Evolutionary conservation across 2,329 filamentous ascomycete species (phyloP).

Genomic region (Penicillium sp.): DNA sequence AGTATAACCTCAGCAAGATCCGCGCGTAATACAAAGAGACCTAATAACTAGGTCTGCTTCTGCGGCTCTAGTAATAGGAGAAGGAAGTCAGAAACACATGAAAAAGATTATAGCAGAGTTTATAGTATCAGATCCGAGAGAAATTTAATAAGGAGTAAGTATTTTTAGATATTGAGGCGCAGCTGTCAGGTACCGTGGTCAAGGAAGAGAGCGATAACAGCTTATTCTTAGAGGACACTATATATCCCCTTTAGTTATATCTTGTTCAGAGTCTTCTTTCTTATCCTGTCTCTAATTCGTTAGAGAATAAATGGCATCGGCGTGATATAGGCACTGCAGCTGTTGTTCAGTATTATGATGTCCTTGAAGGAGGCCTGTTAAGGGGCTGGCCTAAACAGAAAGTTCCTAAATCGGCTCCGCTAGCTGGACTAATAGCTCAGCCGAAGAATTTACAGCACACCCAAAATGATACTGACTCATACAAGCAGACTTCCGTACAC

Average conservation of each 20-base stretch:
- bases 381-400: slow-evolving; percentile 16
- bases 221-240: slow-evolving; percentile 10
- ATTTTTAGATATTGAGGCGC: slow-evolving; percentile 23
- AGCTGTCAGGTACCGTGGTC: slow-evolving; percentile 21
- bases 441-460: background rate
- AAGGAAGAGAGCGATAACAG: slow-evolving; percentile 18
- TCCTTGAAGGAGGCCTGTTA: slow-evolving; percentile 24
- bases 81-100: slow-evolving; percentile 23
- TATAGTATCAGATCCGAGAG: slow-evolving; percentile 17
- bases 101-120: slow-evolving; percentile 13
- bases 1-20: slow-evolving; percentile 13
- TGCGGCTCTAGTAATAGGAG: slow-evolving; percentile 9
- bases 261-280: slow-evolving; percentile 21
- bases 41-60: slow-evolving; percentile 10
- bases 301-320: slow-evolving; percentile 25
- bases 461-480: slow-evolving; percentile 2
- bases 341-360: slow-evolving; percentile 19
- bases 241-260: slow-evolving; percentile 17
- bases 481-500: slow-evolving; percentile 3
- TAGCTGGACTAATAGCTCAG: slow-evolving; percentile 6
- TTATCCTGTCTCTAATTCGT: slow-evolving; percentile 21
- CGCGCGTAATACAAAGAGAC: slow-evolving; percentile 15
- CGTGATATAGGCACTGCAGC: slow-evolving; percentile 17
- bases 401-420: slow-evolving; percentile 3
- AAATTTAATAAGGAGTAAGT: slow-evolving; percentile 27